Evolutionary conservation across 495 filamentous ascomycete genomes (phyloP), one percentile per base, ranked within the genome.

Genomic region (Hypoxylon lenormandii): DNA sequence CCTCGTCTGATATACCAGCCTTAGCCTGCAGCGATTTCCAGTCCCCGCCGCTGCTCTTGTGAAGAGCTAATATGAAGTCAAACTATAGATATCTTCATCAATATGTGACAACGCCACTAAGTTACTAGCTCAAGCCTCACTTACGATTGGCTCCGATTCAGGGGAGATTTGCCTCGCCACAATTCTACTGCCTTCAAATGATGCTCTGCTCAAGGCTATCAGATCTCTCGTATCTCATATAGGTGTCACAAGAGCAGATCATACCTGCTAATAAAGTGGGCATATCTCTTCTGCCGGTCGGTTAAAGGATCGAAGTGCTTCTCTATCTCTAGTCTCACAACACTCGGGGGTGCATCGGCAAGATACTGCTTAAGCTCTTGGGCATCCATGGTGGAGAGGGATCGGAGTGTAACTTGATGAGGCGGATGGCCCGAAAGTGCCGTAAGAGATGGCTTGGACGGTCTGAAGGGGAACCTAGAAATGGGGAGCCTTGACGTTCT

Each of bases 221-320:
- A 71, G 53, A 60, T 36, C 5, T 57, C 30, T 18, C 18, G 18
- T 48, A 36, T 22, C 28, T 55, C 16, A 26, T 23, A 18, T 13
- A 26, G 22, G n/a, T 15, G 37, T 15, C 18, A 49, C 33, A 15
- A 12, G 26, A 43, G 10, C 2, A 50, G 18, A 37, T 47, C 82
- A 65, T 85, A 94, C 92, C 86, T 83, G 84, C 90, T 93, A 74
- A 97, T 92, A 72, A 91, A 91, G 78, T 98, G 95, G 36, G 95
- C 93, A 80, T 98, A 98, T 77, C 87, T 87, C 76, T 91, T 92
- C 81, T 93, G 85, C 68, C 89, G 82, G 72, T 92, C 88, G 40
- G 84, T 87, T 57, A 98, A 80, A 11, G 91, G 87, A 42, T 93
- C 89, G 77, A 97, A 98, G 77, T 97, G 95, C 55, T 90, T 88